Conservation (phyloP, 495 filamentous ascomycete genomes). For the Podospora fimiseda region DNA sequence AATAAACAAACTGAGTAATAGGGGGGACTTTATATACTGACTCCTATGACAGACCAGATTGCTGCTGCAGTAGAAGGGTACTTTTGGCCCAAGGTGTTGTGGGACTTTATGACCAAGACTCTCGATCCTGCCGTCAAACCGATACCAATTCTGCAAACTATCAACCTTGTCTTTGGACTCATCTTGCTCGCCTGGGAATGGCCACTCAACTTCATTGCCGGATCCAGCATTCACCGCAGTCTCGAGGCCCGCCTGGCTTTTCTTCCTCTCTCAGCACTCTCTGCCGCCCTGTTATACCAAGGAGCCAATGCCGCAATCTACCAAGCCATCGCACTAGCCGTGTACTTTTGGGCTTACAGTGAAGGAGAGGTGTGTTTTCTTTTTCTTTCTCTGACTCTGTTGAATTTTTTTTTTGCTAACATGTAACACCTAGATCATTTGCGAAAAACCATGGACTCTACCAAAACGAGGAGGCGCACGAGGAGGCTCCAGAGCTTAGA, state of each 20-base stretch:
- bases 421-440: constrained; percentile 37
- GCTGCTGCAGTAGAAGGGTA: constrained; percentile 76
- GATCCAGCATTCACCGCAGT: constrained; percentile 70
- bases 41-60: constrained; percentile 60
- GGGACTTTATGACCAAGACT: constrained; percentile 91
- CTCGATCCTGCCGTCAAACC: constrained; percentile 82
- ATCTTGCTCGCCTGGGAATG: constrained; percentile 84
- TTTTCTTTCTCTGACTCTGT: not conserved
- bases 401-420: not conserved
- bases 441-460: constrained; percentile 47
- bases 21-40: constrained; percentile 11
- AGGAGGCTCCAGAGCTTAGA: constrained; percentile 29
- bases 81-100: constrained; percentile 99
- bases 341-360: constrained; percentile 95
- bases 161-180: constrained; percentile 90
- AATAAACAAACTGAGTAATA: not conserved
- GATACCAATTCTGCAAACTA: constrained; percentile 80
- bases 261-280: constrained; percentile 73
- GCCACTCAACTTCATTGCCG: constrained; percentile 64
- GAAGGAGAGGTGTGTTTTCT: constrained; percentile 80
- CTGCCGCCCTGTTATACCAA: constrained; percentile 79
- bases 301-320: constrained; percentile 88
- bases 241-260: constrained; percentile 79
- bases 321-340: constrained; percentile 76
- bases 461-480: constrained; percentile 36